Evolutionary conservation across 177 flowering plant genomes (phyloP).

Genomic region (Vitis hybrid): DNA sequence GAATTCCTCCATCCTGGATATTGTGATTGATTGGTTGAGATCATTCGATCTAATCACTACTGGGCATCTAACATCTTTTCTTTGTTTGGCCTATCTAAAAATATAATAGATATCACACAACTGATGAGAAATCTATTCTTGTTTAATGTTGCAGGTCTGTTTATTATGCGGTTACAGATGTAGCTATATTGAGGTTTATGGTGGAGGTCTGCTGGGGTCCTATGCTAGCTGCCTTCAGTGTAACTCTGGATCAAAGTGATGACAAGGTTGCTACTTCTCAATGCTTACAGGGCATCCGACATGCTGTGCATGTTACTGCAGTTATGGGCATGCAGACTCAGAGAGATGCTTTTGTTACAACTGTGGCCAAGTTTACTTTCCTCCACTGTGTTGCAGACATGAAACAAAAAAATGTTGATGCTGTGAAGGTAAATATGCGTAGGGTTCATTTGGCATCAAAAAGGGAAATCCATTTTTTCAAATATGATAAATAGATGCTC

Average conservation of each 20-base stretch:
- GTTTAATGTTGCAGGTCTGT: conserved; percentile 58
- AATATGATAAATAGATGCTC: conserved; percentile 1
- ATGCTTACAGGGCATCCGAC: conserved; percentile 81
- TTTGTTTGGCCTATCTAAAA: too few relatives aligned
- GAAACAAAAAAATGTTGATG: conserved; percentile 99
- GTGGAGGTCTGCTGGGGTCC: conserved; percentile 99
- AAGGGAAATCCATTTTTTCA: background rate
- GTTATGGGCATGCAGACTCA: conserved; percentile 98
- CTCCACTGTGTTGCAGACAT: conserved; percentile 98
- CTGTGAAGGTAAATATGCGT: conserved; percentile 66
- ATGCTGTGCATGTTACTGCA: conserved; percentile 97
- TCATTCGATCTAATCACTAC: background rate
- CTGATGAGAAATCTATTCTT: conserved; percentile 3
- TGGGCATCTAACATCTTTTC: background rate
- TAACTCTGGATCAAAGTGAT: conserved; percentile 96
- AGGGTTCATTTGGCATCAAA: background rate
- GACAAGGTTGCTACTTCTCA: conserved; percentile 76
- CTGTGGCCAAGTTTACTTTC: conserved; percentile 93
- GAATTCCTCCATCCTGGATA: too few relatives aligned
- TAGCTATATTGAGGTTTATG: conserved; percentile 89
- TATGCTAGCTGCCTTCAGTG: conserved; percentile 97
- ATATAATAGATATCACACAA: too few relatives aligned
- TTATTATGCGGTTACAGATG: conserved; percentile 80
- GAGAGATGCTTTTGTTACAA: conserved; percentile 96
- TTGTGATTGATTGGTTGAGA: conserved; percentile 1